Base-by-base conservation (phyloP, 2,329 filamentous ascomycete species). In the Atkinsonella texensis region DNA sequence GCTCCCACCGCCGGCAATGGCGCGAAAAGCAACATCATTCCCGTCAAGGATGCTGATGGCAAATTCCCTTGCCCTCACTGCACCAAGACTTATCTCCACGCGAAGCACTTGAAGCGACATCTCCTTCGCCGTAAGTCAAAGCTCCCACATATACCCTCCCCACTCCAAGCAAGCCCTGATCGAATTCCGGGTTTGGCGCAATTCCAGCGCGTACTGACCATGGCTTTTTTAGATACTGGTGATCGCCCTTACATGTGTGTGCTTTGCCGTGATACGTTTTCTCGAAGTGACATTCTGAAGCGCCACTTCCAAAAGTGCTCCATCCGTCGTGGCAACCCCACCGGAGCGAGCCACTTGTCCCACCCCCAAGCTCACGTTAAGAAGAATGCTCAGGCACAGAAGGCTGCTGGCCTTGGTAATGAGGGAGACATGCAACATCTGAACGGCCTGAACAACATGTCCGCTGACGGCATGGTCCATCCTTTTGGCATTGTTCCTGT, bases 231-330 rank as follows among this genome's bases (percentile, higher is more conserved):
- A 95, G 91, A 98, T 74, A 97, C 93, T 55, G 93, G 93, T 63
- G 91, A 97, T 69, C 88, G 93, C 59, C 93, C 93, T 52, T 98
- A 98, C 74, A 94, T 94, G 83, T 98, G 93, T 72, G 88, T 95
- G 58, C 77, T 98, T 49, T 98, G 93, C 76, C 89, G 93, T 68
- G 93, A 97, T 70, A 97, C 90, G 35, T 98, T 98, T 71, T 95
- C 89, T 47, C 85, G 93, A 68, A 95, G 89, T 76, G 93, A 98
- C 66, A 97, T 98, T 58, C 74, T 98, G 63, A 98, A 98, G 77
- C 88, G 93, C 58, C 93, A 98, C 73, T 98, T 97, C 72, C 90
- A 96, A 70, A 98, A 98, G 75, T 98, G 93, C 74, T 96, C 93
- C 40, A 89, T 96, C 58, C 84, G 93, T 62, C 85, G 93, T 65